A percentile compares a stretch with the other conserved stretches of the same genome.
Conservation (phyloP, 345 rosid species). For the Laguncularia racemosa region DNA sequence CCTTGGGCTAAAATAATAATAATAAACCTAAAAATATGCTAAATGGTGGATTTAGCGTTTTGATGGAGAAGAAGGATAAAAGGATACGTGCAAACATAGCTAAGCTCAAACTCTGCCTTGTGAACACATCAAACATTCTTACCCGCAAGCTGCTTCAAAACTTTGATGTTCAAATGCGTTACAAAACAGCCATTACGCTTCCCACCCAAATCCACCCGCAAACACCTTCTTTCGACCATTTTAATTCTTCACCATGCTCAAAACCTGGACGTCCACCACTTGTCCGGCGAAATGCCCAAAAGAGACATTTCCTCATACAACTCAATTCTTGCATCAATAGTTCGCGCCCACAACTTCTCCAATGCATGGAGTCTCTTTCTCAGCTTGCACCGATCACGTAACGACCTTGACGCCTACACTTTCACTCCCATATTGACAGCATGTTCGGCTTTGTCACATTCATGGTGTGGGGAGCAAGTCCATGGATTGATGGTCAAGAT, state of each 20-base stretch:
- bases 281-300: slow-evolving; percentile 47
- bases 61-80: no score
- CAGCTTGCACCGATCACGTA: slow-evolving; percentile 23
- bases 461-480: slow-evolving; percentile 51
- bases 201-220: no score
- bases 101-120: no score
- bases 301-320: slow-evolving; percentile 36
- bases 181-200: no score
- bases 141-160: no score
- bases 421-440: slow-evolving; percentile 67
- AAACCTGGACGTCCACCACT: slow-evolving; percentile 5
- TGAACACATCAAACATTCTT: no score
- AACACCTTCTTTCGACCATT: not conserved
- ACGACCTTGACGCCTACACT: slow-evolving; percentile 42
- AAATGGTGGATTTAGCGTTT: no score
- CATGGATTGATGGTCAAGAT: slow-evolving; percentile 63
- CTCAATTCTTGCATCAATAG: slow-evolving; percentile 38
- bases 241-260: not conserved
- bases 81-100: no score
- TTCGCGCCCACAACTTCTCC: slow-evolving; percentile 30
- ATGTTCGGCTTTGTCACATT: slow-evolving; percentile 40
- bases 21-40: no score
- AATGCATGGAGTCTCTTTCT: slow-evolving; percentile 52
- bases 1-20: no score
- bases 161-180: slow-evolving; percentile 12